Evolutionary conservation across 768 basidiomycete genomes (phyloP), one percentile per base, ranked within the genome.

Genomic region (Lentinula boryana): DNA sequence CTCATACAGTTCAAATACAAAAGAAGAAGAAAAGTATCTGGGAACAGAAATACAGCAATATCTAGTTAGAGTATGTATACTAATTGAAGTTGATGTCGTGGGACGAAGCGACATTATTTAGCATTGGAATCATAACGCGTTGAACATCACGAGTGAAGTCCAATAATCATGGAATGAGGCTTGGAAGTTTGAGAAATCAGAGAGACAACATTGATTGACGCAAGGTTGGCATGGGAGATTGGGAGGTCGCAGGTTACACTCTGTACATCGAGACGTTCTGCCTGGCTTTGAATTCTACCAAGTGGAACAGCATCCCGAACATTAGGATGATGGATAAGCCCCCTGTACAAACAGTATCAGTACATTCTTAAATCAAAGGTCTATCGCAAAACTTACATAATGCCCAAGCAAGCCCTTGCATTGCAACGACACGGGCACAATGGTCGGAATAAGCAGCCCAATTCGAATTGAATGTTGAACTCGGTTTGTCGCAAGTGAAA

Each of bases 341-440:
- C 65, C 68, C 73, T 74, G 53, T 5, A 56, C n/a, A 53, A 16
- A 38, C 2, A 46, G 12, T 31, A 49, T 12, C 16, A 33, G 10
- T 57, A 36, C 44, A 43, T 13, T 15, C 40, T 12, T 31, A 5
- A 21, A 41, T 15, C 48, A 49, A 35, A 38, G 49, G 32, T 40
- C 53, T 7, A 33, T 9, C 23, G 48, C 40, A 18, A 36, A 7
- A 68, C 71, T 60, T 50, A 74, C 73, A 72, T 4, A 72, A 57
- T 36, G 68, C 51, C 73, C 73, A 74, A 9, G 71, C 68, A 44
- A 72, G 23, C 33, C 61, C 73, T 53, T 74, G 67, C 15, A 72
- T 72, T 5, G 67, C 55, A 18, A 74, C 68, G 15, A 74, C 60
- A 27, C 65, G 56, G 9, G 63, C 53, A 59, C 73, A 74, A 53